Percentiles rank a stretch among this genome's conserved stretches.
Evolutionary conservation across 2,329 filamentous ascomycete genomes (phyloP).

Genomic region (Colletotrichum higginsianum): DNA sequence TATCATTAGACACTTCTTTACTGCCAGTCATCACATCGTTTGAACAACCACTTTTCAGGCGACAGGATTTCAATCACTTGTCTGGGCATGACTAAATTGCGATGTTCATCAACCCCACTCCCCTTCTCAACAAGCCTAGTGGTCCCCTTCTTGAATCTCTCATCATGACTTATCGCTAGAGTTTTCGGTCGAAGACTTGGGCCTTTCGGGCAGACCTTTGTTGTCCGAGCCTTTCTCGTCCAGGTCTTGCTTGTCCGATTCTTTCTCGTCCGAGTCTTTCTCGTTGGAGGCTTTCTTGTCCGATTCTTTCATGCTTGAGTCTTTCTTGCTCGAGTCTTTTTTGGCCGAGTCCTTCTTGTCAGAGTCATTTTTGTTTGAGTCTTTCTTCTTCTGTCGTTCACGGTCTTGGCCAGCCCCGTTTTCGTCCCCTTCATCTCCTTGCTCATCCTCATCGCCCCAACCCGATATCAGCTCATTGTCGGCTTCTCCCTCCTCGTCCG

Average conservation of each 20-base stretch:
- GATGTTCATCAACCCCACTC: background rate
- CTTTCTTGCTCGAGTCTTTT: background rate
- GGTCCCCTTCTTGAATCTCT: background rate
- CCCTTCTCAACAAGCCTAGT: background rate
- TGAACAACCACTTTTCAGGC: background rate
- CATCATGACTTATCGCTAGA: background rate
- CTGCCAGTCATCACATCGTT: too few species aligned
- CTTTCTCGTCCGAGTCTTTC: background rate
- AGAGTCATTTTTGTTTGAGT: too few species aligned
- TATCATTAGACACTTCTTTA: too few species aligned
- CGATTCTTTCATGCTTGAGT: background rate
- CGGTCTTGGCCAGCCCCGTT: background rate
- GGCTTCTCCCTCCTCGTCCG: slow-evolving; percentile 58
- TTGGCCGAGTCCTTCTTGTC: background rate
- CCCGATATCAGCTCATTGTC: slow-evolving; percentile 58
- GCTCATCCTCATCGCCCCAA: slow-evolving; percentile 48
- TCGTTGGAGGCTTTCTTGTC: background rate
- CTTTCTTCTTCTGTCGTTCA: background rate
- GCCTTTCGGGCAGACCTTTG: slow-evolving; percentile 10
- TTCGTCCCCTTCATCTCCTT: slow-evolving; percentile 1
- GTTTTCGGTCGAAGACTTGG: background rate
- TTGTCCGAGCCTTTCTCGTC: background rate
- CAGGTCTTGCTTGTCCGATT: background rate
- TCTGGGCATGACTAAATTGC: background rate
- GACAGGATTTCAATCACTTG: background rate